phyloP scores from a whole-genome alignment of 1,139 yeast species.

The Geotrichum aggregatum region DNA sequence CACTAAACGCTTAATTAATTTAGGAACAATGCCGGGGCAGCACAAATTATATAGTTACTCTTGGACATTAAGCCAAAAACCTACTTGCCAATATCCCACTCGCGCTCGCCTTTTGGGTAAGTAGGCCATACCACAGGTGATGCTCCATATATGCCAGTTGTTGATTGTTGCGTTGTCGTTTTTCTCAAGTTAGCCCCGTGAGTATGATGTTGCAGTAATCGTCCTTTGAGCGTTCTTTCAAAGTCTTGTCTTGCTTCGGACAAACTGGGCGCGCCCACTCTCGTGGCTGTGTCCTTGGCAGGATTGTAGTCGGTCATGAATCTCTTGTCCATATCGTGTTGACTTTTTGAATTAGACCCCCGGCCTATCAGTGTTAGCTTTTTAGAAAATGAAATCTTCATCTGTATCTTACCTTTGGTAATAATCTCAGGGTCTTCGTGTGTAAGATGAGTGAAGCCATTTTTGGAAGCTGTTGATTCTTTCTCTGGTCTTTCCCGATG shows the following conservation, averaged over 20 bases:
- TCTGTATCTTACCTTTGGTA: background rate
- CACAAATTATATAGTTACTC: background rate
- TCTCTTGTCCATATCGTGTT: background rate
- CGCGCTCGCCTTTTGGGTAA: slow-evolving; percentile 11
- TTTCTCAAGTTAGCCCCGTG: background rate
- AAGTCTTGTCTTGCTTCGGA: background rate
- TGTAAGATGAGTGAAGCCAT: no score
- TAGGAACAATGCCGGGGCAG: no score
- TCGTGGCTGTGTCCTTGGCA: background rate
- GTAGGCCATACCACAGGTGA: slow-evolving; percentile 7
- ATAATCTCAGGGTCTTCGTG: background rate
- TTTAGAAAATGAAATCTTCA: background rate
- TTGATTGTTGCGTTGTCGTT: background rate
- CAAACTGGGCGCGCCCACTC: background rate
- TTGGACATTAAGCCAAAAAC: no score
- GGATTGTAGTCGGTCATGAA: slow-evolving; percentile 5
- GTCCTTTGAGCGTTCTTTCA: background rate
- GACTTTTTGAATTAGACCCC: background rate
- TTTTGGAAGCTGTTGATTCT: no score
- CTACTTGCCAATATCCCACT: slow-evolving; percentile 14
- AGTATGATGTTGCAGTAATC: background rate
- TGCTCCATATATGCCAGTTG: background rate
- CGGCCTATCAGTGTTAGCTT: slow-evolving; percentile 4
- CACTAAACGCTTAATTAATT: no score
- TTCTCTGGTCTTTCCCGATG: background rate